Evolutionary conservation across 2,329 filamentous ascomycete genomes (phyloP).

Genomic region (Fonsecaea nubica): DNA sequence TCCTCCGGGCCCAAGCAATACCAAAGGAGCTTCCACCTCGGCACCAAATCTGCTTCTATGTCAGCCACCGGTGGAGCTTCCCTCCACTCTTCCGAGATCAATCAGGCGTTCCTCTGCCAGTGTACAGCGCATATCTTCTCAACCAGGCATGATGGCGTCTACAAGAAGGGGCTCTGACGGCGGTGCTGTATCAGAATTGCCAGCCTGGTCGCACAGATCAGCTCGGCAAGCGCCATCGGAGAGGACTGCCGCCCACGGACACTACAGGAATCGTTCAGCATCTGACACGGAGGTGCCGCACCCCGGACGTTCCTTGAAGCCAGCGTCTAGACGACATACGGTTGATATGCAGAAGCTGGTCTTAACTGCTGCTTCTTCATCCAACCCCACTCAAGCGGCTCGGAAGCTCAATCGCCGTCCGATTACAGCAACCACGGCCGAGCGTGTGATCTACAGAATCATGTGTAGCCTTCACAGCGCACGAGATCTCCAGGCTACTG

Average conservation of each 20-base stretch:
- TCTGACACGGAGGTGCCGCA: constrained; percentile 21
- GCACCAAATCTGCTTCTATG: constrained; percentile 27
- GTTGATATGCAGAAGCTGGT: constrained; percentile 17
- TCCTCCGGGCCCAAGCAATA: constrained; percentile 29
- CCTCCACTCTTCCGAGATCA: constrained; percentile 17
- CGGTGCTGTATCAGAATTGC: constrained; percentile 17
- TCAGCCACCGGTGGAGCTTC: constrained; percentile 19
- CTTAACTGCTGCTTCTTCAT: neutral
- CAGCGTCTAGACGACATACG: constrained; percentile 21
- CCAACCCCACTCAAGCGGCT: constrained; percentile 4
- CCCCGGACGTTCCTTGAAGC: neutral
- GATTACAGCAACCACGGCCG: constrained; percentile 35
- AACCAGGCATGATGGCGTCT: constrained; percentile 16
- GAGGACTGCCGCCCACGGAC: constrained; percentile 14
- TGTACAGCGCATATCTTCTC: constrained; percentile 10
- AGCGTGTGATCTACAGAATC: constrained; percentile 36
- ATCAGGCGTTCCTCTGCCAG: neutral
- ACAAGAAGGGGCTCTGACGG: constrained; percentile 18
- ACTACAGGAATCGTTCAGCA: constrained; percentile 25
- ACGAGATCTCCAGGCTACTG: constrained; percentile 33
- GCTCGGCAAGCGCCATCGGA: constrained; percentile 17
- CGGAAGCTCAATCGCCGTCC: constrained; percentile 18
- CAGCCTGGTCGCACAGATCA: constrained; percentile 25
- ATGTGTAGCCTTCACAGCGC: constrained; percentile 35
- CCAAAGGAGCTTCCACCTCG: constrained; percentile 24